Conservation (phyloP, 2,329 filamentous ascomycete species). For the Penicillium sp. region DNA sequence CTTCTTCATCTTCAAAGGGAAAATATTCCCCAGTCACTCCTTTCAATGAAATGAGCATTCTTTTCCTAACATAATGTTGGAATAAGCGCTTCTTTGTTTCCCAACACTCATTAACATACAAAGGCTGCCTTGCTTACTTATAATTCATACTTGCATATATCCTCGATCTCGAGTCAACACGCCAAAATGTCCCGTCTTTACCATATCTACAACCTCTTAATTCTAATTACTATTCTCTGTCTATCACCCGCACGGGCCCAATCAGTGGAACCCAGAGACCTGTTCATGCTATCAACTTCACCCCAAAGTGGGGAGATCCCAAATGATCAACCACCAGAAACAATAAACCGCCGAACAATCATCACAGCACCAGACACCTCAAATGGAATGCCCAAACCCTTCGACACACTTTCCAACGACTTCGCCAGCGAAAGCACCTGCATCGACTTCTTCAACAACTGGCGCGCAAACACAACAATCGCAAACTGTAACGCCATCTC, state of each 20-base stretch:
- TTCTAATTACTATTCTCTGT: constrained; percentile 23
- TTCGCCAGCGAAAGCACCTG: constrained; percentile 53
- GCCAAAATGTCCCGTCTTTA: constrained; percentile 10
- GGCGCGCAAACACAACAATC: constrained; percentile 67
- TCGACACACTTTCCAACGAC: constrained; percentile 64
- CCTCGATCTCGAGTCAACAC: neutral
- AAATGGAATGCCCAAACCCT: constrained; percentile 57
- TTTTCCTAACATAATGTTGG: neutral
- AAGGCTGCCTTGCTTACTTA: neutral
- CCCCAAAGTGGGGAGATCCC: constrained; percentile 15
- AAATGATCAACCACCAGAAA: constrained; percentile 12
- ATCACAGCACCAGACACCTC: constrained; percentile 11
- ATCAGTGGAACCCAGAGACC: constrained; percentile 1
- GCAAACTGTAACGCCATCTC: constrained; percentile 78
- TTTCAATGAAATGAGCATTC: neutral
- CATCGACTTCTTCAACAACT: constrained; percentile 59
- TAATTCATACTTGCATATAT: neutral
- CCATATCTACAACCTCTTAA: constrained; percentile 17
- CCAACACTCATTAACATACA: neutral
- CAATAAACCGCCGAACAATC: constrained; percentile 5
- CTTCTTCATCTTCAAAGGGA: neutral
- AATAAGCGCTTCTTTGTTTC: constrained; percentile 4
- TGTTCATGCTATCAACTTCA: constrained; percentile 12
- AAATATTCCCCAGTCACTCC: neutral
- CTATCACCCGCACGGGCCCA: constrained; percentile 16